Base-by-base conservation (phyloP, 2,329 filamentous ascomycete genomes). In the Aspergillus eucalypticola region DNA sequence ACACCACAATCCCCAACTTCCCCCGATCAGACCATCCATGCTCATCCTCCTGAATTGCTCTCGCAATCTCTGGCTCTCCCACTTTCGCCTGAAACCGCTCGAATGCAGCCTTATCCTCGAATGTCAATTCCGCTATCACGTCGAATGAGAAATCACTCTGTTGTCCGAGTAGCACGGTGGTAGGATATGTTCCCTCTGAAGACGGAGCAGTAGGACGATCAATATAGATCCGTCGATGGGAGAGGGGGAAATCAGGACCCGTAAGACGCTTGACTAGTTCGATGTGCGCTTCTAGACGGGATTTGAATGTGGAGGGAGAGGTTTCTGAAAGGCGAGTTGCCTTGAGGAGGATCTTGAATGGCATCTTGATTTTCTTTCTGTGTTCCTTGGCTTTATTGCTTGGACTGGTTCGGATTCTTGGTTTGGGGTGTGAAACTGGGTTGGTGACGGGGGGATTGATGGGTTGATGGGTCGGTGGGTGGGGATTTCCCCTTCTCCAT, bases 221-320 rank as follows among this genome's bases (percentile, higher is more conserved):
- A n/a, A 50, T 50, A n/a, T 50, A 50, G n/a, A n/a, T 50, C 13
- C 46, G 46, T 10, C 46, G 46, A 29, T 50, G 46, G 27, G 46
- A 29, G 0, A 50, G 25, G 8, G 46, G 46, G 5, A 50, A 50
- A 19, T n/a, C 46, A n/a, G 8, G 8, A 8, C 46, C 46, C 7
- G 46, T 29, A 15, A 50, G 25, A 17, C n/a, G 15, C 23, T 32
- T 29, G 8, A 50, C 5, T 5, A 50, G 25, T 2, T 17, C 46
- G 23, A 50, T 29, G 46, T 50, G 46, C 5, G 46, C 8, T 50
- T 50, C 46, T 11, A 50, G n/a, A n/a, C 29, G 46, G 2, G 25
- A 11, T 44, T 44, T 19, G 46, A 50, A 50, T 1, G 46, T 32
- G 1, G 23, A 8, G 15, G 46, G 46, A 4, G 25, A 27, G 46